Evolutionary conservation across 768 basidiomycete genomes (phyloP).

Genomic region (Leucocoprinus birnbaumii): DNA sequence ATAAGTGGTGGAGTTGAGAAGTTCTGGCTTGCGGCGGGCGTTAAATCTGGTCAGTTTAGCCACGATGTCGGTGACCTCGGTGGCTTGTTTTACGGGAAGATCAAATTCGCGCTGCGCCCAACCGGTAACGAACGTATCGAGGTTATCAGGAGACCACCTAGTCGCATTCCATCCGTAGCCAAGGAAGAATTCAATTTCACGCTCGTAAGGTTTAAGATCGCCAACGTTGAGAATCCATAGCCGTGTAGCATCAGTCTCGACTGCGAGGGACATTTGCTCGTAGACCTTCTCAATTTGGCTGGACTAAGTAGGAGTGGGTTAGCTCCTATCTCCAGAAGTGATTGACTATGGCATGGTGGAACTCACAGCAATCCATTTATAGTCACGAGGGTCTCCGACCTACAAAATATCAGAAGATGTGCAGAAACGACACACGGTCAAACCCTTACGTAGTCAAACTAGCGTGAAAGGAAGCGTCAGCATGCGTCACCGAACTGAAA

Average conservation of each 20-base stretch:
- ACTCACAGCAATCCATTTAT: slow-evolving; percentile 68
- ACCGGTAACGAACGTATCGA: slow-evolving; percentile 44
- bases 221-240: slow-evolving; percentile 79
- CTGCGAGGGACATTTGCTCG: slow-evolving; percentile 69
- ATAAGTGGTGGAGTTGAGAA: slow-evolving; percentile 58
- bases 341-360: background rate
- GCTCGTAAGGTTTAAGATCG: slow-evolving; percentile 72
- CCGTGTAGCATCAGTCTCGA: slow-evolving; percentile 51
- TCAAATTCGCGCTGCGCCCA: slow-evolving; percentile 72
- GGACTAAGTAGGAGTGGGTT: slow-evolving; percentile 27
- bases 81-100: slow-evolving; percentile 34
- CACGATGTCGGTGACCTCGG: slow-evolving; percentile 47
- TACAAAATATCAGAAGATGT: slow-evolving; percentile 18
- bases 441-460: slow-evolving; percentile 45
- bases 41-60: slow-evolving; percentile 55
- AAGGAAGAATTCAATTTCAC: slow-evolving; percentile 69
- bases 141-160: slow-evolving; percentile 51
- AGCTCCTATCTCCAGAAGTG: no score
- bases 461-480: slow-evolving; percentile 6
- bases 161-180: slow-evolving; percentile 58
- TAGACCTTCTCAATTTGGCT: slow-evolving; percentile 57
- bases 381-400: slow-evolving; percentile 64
- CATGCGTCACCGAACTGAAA: background rate
- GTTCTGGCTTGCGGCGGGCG: slow-evolving; percentile 62
- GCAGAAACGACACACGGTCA: background rate